These are phyloP conservation scores for Fraxinus dipetala DNA, from an alignment of 305 asterid species.

Conservation along the genomic window DNA sequence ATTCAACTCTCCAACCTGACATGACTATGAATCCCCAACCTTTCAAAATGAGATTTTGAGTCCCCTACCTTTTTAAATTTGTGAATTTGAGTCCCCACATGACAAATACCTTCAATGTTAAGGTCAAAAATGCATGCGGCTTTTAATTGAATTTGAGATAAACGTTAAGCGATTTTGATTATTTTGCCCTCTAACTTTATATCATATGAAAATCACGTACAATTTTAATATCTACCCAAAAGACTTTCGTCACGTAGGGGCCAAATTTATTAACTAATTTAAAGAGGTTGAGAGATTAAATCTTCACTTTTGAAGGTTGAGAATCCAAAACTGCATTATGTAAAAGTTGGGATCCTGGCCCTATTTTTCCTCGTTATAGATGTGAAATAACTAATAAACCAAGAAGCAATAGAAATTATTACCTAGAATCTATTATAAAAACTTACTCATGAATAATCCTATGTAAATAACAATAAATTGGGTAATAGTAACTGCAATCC, in stretches of 20 bases:
- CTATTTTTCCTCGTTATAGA: background rate
- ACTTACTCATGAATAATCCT: background rate
- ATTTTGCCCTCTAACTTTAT: background rate
- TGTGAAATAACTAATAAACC: background rate
- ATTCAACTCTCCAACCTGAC: background rate
- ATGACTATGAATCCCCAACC: background rate
- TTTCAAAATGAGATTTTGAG: background rate
- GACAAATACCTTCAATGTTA: background rate
- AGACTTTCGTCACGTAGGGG: background rate
- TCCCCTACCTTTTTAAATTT: background rate
- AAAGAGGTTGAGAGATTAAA: background rate
- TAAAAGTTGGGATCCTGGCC: background rate
- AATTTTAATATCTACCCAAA: background rate
- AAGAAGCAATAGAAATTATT: background rate
- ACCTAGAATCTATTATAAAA: background rate
- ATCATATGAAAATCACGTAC: background rate
- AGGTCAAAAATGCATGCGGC: background rate
- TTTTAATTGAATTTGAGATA: background rate
- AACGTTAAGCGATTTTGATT: background rate
- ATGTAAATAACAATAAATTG: background rate
- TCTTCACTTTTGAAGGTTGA: background rate
- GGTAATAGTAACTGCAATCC: background rate
- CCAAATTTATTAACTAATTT: background rate
- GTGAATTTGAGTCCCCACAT: background rate
- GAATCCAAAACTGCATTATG: background rate